These are phyloP conservation scores for Ceratocystis destructans DNA, from an alignment of 2,329 filamentous ascomycete species.

Conservation along the genomic window DNA sequence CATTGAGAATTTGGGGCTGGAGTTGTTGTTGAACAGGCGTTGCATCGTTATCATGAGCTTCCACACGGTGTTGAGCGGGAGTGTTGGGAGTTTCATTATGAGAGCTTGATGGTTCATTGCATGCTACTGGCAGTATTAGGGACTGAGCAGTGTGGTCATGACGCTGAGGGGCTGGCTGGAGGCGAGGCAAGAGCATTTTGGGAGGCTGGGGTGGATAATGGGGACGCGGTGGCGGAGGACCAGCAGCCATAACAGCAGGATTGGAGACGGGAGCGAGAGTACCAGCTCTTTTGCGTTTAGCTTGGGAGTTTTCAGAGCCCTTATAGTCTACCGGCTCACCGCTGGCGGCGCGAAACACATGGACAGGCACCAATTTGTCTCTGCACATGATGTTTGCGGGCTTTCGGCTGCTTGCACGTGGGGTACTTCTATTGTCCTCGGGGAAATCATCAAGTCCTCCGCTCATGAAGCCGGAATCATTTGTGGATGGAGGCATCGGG, in stretches of 20 bases:
- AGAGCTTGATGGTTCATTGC: not conserved
- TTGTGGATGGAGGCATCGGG: constrained; percentile 48
- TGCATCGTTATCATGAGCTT: not conserved
- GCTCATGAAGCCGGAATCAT: constrained; percentile 76
- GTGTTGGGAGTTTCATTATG: not conserved
- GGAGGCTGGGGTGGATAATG: constrained; percentile 19
- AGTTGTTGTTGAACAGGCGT: not conserved
- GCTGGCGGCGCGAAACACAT: constrained; percentile 17
- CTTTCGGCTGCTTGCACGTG: constrained; percentile 6
- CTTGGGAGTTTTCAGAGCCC: constrained; percentile 8
- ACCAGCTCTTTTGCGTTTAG: constrained; percentile 7
- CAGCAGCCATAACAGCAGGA: constrained; percentile 24
- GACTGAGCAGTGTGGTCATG: not conserved
- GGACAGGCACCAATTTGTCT: constrained; percentile 15
- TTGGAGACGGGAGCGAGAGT: constrained; percentile 29
- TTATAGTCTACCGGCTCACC: constrained; percentile 12
- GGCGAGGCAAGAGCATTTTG: constrained; percentile 21
- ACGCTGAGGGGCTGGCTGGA: not conserved
- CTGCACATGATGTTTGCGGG: constrained; percentile 12
- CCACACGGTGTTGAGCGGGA: not conserved
- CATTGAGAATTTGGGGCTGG: not conserved
- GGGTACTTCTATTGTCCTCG: constrained; percentile 25
- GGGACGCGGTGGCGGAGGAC: constrained; percentile 14
- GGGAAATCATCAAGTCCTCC: constrained; percentile 58
- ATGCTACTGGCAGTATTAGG: not conserved